Evolutionary conservation across 1,139 yeast species (phyloP).

Genomic region (Pichia sp.): DNA sequence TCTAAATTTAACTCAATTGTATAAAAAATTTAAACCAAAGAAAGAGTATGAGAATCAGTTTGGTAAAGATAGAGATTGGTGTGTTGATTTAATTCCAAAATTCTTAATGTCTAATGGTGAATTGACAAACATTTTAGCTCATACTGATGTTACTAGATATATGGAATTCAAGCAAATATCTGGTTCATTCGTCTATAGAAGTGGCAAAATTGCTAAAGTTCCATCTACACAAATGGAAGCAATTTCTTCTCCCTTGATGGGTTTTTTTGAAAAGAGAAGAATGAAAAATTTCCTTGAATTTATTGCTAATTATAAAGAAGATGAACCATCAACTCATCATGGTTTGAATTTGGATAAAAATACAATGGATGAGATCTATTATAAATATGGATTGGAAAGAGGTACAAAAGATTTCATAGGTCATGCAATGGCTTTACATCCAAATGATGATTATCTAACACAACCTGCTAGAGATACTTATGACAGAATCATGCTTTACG

Average conservation of each 20-base stretch:
- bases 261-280: constrained; percentile 91
- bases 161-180: constrained; percentile 93
- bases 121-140: constrained; percentile 87
- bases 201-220: constrained; percentile 87
- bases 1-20: constrained; percentile 46
- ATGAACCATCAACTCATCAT: constrained; percentile 73
- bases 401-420: constrained; percentile 97
- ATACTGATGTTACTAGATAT: constrained; percentile 92
- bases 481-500: constrained; percentile 78
- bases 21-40: constrained; percentile 63
- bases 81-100: constrained; percentile 93
- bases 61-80: constrained; percentile 97
- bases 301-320: constrained; percentile 76
- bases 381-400: constrained; percentile 81
- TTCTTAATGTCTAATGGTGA: constrained; percentile 98
- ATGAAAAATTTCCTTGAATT: constrained; percentile 88
- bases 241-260: constrained; percentile 85
- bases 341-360: constrained; percentile 78
- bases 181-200: constrained; percentile 89
- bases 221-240: constrained; percentile 94
- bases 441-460: constrained; percentile 81
- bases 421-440: constrained; percentile 97
- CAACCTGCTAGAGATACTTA: constrained; percentile 91
- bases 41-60: constrained; percentile 63
- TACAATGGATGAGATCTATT: constrained; percentile 88